Percentiles rank a stretch among this genome's conserved stretches.
These are phyloP conservation scores for Bryoerythrophyllum caledonicum DNA, from an alignment of 225 moss, liverwort and hornwort species.

Conservation along the genomic window DNA sequence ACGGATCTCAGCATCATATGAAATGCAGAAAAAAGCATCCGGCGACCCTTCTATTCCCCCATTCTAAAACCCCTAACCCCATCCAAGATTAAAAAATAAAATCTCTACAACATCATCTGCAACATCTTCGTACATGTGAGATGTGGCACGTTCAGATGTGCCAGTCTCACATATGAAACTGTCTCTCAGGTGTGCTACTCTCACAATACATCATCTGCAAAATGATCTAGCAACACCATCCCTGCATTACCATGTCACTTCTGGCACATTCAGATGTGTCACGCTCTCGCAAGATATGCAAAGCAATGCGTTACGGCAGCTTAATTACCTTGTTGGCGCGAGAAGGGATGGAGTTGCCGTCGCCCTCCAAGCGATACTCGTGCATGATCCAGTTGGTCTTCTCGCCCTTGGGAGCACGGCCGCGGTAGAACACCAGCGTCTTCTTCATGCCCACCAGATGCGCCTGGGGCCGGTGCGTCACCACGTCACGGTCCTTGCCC, in stretches of 20 bases:
- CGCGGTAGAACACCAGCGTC: constrained; percentile 51
- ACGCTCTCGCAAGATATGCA: neutral
- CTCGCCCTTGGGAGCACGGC: constrained; percentile 56
- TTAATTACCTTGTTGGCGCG: constrained; percentile 45
- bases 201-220: too few relatives aligned
- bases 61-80: constrained; percentile 17
- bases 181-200: too few relatives aligned
- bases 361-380: constrained; percentile 51
- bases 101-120: neutral
- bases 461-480: constrained; percentile 31
- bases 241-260: too few relatives aligned
- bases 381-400: constrained; percentile 63
- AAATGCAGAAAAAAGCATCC: neutral
- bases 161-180: too few relatives aligned
- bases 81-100: too few relatives aligned
- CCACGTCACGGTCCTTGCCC: constrained; percentile 52
- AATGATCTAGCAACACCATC: too few relatives aligned
- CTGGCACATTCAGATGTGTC: neutral
- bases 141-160: too few relatives aligned
- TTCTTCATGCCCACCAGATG: constrained; percentile 55
- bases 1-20: neutral
- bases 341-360: constrained; percentile 31
- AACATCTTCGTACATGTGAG: too few relatives aligned
- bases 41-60: too few relatives aligned
- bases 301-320: too few relatives aligned